phyloP scores from a whole-genome alignment of 2,329 filamentous ascomycete species.

The Ceratocystis smalleyi region DNA sequence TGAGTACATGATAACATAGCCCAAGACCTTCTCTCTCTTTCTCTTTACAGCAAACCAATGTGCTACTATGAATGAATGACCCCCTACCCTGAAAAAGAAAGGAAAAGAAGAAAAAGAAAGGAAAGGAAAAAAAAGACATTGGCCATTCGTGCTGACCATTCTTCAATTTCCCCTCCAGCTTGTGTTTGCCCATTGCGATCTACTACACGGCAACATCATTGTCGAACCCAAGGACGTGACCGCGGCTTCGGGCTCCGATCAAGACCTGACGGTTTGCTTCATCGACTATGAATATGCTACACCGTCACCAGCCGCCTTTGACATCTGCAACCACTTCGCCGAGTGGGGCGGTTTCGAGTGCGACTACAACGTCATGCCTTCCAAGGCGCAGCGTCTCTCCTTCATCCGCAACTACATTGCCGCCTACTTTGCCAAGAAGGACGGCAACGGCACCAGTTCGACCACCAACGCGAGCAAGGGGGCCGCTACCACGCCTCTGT shows the following conservation, averaged over 20 bases:
- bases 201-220: slow-evolving; percentile 93
- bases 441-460: slow-evolving; percentile 20
- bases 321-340: slow-evolving; percentile 94
- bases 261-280: slow-evolving; percentile 48
- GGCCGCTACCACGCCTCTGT: slow-evolving; percentile 19
- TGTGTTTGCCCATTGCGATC: slow-evolving; percentile 88
- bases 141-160: not conserved
- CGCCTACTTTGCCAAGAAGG: slow-evolving; percentile 47
- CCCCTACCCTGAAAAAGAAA: not conserved
- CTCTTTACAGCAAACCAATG: not conserved
- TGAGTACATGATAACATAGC: slow-evolving; percentile 28
- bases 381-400: slow-evolving; percentile 54
- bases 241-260: slow-evolving; percentile 20
- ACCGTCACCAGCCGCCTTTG: slow-evolving; percentile 85
- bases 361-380: slow-evolving; percentile 72
- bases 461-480: not conserved
- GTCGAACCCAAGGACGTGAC: slow-evolving; percentile 39
- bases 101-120: not conserved
- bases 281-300: slow-evolving; percentile 99
- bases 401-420: slow-evolving; percentile 75
- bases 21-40: not conserved
- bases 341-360: slow-evolving; percentile 98
- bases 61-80: not conserved
- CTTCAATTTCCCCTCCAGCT: slow-evolving; percentile 34
- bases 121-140: not conserved